phyloP scores from a whole-genome alignment of 768 basidiomycete species.

The Tricholoma sp. region DNA sequence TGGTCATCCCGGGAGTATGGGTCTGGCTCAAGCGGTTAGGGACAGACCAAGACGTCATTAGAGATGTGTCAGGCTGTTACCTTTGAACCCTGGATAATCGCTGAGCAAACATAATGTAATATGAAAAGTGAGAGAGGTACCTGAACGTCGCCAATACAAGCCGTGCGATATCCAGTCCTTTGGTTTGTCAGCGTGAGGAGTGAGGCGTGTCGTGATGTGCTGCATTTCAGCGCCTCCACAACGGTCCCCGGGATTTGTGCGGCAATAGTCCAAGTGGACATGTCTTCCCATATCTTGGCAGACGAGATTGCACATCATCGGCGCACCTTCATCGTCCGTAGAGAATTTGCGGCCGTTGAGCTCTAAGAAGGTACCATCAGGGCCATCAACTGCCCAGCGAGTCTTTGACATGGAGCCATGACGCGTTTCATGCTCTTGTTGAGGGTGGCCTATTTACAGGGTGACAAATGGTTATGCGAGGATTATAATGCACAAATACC shows the following conservation, averaged over 20 bases:
- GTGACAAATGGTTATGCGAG: neutral
- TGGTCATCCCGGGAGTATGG: conserved; percentile 59
- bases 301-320: conserved; percentile 58
- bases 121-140: conserved; percentile 20
- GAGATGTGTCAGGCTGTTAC: conserved; percentile 14
- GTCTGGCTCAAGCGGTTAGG: conserved; percentile 26
- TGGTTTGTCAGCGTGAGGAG: conserved; percentile 38
- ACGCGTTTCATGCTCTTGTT: conserved; percentile 56
- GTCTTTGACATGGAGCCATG: conserved; percentile 62
- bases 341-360: conserved; percentile 53
- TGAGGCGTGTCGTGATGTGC: conserved; percentile 38
- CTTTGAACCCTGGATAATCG: conserved; percentile 46
- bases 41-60: neutral
- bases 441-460: conserved; percentile 41
- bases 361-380: conserved; percentile 44
- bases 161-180: conserved; percentile 55
- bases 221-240: conserved; percentile 42
- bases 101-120: neutral
- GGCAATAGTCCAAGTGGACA: conserved; percentile 52
- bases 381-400: conserved; percentile 51
- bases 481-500: conserved; percentile 28
- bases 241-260: conserved; percentile 25
- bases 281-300: conserved; percentile 55
- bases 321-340: conserved; percentile 50
- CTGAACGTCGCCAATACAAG: conserved; percentile 55